Conservation (phyloP, 495 filamentous ascomycete species). For the Talaromyces nanjingensis region DNA sequence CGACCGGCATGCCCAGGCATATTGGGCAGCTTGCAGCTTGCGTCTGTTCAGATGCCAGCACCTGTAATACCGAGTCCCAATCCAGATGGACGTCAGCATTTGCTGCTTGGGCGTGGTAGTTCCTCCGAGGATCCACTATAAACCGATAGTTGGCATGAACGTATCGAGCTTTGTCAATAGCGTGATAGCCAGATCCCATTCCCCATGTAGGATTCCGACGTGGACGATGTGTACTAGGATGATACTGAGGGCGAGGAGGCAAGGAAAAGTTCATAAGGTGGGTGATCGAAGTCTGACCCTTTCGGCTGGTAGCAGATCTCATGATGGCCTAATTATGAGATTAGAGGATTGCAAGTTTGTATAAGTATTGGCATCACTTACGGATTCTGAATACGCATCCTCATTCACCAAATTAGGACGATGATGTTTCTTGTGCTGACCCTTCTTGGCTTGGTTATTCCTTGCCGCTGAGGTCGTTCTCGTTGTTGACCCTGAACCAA, state of each 20-base stretch:
- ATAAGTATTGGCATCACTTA: conserved; percentile 29
- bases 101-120: conserved; percentile 70
- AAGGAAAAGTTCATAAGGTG: conserved; percentile 90
- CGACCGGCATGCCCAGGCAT: conserved; percentile 83
- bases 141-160: conserved; percentile 98
- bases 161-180: conserved; percentile 87
- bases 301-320: conserved; percentile 73
- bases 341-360: background rate
- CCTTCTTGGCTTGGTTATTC: conserved; percentile 68
- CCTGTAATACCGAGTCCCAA: conserved; percentile 85
- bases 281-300: conserved; percentile 93
- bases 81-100: conserved; percentile 89
- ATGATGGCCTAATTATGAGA: conserved; percentile 55
- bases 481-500: conserved; percentile 52
- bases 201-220: conserved; percentile 74
- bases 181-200: conserved; percentile 84
- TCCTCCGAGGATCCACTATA: conserved; percentile 75
- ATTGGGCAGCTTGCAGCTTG: conserved; percentile 88
- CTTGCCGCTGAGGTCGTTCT: conserved; percentile 45
- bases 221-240: conserved; percentile 46
- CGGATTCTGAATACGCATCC: conserved; percentile 77
- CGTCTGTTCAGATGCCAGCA: conserved; percentile 82
- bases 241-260: conserved; percentile 65
- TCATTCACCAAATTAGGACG: conserved; percentile 57
- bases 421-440: conserved; percentile 62